Evolutionary conservation across 768 basidiomycete species (phyloP), one percentile per base, ranked within the genome.

Genomic region (Saitozyma sp.): DNA sequence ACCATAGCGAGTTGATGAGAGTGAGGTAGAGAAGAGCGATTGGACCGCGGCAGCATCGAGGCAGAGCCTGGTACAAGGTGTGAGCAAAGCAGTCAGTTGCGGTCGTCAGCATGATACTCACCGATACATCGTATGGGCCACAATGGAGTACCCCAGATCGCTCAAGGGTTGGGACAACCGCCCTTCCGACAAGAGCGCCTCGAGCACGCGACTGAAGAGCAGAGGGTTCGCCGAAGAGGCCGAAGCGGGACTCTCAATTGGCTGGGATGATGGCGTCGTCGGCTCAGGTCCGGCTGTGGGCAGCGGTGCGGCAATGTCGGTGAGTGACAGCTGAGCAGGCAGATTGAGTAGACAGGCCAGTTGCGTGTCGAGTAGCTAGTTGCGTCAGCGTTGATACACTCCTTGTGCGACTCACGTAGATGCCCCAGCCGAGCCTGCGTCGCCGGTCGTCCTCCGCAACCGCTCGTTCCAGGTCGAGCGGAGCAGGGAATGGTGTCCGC

Each of bases 291-390:
- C 19, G 9, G 42, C 41, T 7, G 62, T 20, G n/a, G 62, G 62
- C 16, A 63, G 39, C 9, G 56, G 57, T 8, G 57, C n/a, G n/a
- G 11, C 38, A 16, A 63, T 50, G 29, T 63, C 62, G 14, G 50
- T 48, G 41, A 58, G 41, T 13, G 56, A 42, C 14, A 63, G 49
- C 43, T 63, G 62, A 52, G 62, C 55, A 29, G 62, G 62, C 16
- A 63, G 40, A 29, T 57, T 57, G 46, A 63, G 42, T n/a, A 63
- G 50, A 45, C 62, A 63, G 45, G 62, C 62, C 13, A 63, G 39
- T 43, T 63, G 62, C 16, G 38, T n/a, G 38, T 63, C 62, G 29
- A 49, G 53, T 17, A 63, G 56, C 62, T 63, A 39, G 37, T 45
- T 8, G 29, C 5, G 6, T 29, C 37, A 14, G 29, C 37, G n/a